Evolutionary conservation across 345 rosid species (phyloP), one percentile per base, ranked within the genome.

Genomic region (Stellera chamaejasme): DNA sequence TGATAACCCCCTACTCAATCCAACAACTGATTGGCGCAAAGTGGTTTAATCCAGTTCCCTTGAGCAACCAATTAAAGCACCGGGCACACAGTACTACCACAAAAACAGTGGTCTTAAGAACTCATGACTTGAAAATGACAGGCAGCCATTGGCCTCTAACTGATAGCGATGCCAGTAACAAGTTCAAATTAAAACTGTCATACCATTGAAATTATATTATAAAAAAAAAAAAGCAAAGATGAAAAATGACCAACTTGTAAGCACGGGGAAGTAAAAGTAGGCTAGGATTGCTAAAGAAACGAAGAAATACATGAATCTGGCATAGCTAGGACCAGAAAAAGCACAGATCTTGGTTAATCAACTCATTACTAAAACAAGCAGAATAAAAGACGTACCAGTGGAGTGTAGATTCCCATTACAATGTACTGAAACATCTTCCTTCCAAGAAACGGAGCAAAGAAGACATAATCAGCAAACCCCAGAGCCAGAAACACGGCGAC

Each of bases 401-500:
- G 97, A 75, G 96, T 87, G 77, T 93, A 93, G 77, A 93, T 82
- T 66, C 96, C 96, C 76, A 82, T 87, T 23, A 71, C 83, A 71
- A 89, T 66, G 61, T 82, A 80, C 74, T 83, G 99, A 65, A 81
- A 73, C 15, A 73, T 70, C 82, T 77, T 80, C 77, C 64, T 89
- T 72, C 99, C 99, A 56, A 87, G 92, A 70, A 93, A 93, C 7
- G 99, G 99, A 59, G 99, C 97, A 72, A 93, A 93, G 87, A 93
- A 89, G 67, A 93, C 99, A 69, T 89, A 93, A 81, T 83, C 89
- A 56, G 97, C 99, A 72, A 89, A 89, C 66, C 95, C 99, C 76
- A 93, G 61, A 27, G 99, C 99, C 78, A 93, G 68, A 74, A 93
- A 93, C 61, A 93, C 99, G 61, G 97, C 92, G 76, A 89, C 96